A percentile compares a stretch with the other conserved stretches of the same genome.
These are phyloP conservation scores for Debaryomyces udenii DNA, from an alignment of 1,139 yeast genomes.

Conservation along the genomic window DNA sequence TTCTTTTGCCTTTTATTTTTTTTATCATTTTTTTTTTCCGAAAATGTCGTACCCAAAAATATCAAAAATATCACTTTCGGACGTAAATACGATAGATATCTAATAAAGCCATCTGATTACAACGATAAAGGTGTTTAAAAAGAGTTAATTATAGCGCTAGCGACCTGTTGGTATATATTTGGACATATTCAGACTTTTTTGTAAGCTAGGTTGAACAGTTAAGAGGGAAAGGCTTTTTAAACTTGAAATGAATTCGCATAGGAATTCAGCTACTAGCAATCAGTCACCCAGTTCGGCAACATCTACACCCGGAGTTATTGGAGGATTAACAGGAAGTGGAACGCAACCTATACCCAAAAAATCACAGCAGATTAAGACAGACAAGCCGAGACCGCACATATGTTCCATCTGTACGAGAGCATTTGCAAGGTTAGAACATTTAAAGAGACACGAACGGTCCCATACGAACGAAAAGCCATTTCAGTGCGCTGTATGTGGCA, in stretches of 20 bases:
- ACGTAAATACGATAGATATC: background rate
- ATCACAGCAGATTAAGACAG: conserved; percentile 79
- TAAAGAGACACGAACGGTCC: conserved; percentile 90
- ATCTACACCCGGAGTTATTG: conserved; percentile 1
- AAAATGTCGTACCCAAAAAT: conserved; percentile 9
- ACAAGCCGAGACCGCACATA: conserved; percentile 89
- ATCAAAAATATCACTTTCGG: conserved; percentile 1
- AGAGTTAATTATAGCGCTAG: background rate
- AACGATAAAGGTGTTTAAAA: background rate
- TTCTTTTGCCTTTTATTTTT: conserved; percentile 6
- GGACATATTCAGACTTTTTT: background rate
- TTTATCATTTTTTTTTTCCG: conserved; percentile 1
- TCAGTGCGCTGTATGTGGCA: conserved; percentile 54
- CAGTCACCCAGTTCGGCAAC: conserved; percentile 4
- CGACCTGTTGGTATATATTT: background rate
- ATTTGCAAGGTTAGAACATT: conserved; percentile 91
- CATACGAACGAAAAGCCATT: conserved; percentile 98
- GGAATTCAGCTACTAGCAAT: conserved; percentile 8
- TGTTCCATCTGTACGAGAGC: conserved; percentile 95
- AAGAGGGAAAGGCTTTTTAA: background rate
- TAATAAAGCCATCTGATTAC: background rate
- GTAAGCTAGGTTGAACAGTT: background rate
- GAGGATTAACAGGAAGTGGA: conserved; percentile 5
- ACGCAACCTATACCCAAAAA: conserved; percentile 83
- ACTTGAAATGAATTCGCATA: conserved; percentile 6